A percentile compares a stretch with the other conserved stretches of the same genome.
These are phyloP conservation scores for Sporothrix curviconia DNA, from an alignment of 2,329 filamentous ascomycete species.

Conservation along the genomic window DNA sequence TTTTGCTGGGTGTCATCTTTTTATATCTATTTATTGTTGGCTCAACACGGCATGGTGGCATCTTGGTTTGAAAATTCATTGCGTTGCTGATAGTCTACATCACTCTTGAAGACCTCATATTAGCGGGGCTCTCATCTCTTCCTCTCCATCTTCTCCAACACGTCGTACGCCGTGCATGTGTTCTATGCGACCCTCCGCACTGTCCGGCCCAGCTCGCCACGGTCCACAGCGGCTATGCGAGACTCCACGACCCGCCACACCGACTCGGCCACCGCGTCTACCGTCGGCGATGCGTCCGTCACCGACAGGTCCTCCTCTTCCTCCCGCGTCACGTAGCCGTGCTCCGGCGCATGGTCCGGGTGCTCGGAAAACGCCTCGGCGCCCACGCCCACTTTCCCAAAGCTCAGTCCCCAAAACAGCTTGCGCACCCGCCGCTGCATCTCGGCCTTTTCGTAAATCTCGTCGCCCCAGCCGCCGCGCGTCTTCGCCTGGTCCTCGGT, in stretches of 20 bases:
- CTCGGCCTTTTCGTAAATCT: conserved; percentile 78
- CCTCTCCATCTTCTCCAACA: background rate
- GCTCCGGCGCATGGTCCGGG: no score
- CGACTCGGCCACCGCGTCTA: conserved; percentile 51
- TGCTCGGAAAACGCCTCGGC: no score
- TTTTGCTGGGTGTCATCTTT: no score
- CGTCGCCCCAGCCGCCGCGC: conserved; percentile 80
- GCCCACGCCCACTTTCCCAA: conserved; percentile 33
- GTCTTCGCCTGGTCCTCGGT: conserved; percentile 63
- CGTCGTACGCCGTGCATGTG: no score
- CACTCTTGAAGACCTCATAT: background rate
- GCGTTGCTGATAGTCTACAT: background rate
- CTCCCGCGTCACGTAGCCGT: conserved; percentile 29
- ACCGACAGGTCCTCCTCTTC: conserved; percentile 49
- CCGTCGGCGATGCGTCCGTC: conserved; percentile 45
- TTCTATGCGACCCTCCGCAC: conserved; percentile 39
- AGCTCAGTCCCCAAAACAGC: conserved; percentile 57
- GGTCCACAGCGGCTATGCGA: conserved; percentile 44
- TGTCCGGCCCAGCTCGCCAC: conserved; percentile 39
- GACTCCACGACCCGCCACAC: conserved; percentile 47
- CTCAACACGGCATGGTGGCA: conserved; percentile 20
- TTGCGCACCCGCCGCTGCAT: conserved; percentile 76
- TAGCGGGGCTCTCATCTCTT: background rate
- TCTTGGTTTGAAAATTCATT: conserved; percentile 6
- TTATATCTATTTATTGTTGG: no score